Base-by-base conservation (phyloP, 108 stramenopile genomes). In the Schizochytrium sp. region DNA sequence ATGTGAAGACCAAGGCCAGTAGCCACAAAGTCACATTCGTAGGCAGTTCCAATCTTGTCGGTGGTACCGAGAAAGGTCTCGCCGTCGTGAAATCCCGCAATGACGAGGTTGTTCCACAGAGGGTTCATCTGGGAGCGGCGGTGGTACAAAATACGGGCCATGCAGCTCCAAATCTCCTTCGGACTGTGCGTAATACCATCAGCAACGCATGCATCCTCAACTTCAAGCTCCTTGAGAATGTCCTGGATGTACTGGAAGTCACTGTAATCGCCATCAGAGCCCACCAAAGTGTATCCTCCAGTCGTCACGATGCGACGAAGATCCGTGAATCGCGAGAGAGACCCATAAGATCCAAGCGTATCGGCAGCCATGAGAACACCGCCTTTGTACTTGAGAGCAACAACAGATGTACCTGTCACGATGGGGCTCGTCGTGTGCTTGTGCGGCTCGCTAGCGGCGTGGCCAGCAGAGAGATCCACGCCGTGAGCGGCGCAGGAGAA, bases 361-460 rank as follows among this genome's bases (percentile, higher is more conserved):
- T 99, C 99, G 58, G 98, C 97, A 10, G 97, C 98, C 72, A 99
- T 90, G 95, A 99, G 93, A 87, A 99, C 99, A 60, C 99, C 99
- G 72, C 93, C 97, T 88, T 93, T 91, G 94, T 96, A 97, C 88
- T 95, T 94, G 83, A 99, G 88, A 64, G 96, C 99, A 53, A 99
- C 91, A 61, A 99, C 98, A 83, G 97, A 96, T 7, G 98, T 96
- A 17, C 99, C 99, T 7, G 98, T 99, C 87, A 97, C 97, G 57
- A 99, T 98, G 69, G 99, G 99, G 69, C 88, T 96, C 41, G 94
- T 94, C 61, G 98, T 98, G 92, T 87, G 94, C 73, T 90, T 88
- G 60, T 28, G 56, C 88, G 88, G 93, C 42, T 94, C 83, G 55
- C 87, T 92, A 58, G 72, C 55, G 12, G 69, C 76, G 57, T 44